Evolutionary conservation across 2,329 filamentous ascomycete species (phyloP), one percentile per base, ranked within the genome.

Genomic region (Dothideomycetes sp.): DNA sequence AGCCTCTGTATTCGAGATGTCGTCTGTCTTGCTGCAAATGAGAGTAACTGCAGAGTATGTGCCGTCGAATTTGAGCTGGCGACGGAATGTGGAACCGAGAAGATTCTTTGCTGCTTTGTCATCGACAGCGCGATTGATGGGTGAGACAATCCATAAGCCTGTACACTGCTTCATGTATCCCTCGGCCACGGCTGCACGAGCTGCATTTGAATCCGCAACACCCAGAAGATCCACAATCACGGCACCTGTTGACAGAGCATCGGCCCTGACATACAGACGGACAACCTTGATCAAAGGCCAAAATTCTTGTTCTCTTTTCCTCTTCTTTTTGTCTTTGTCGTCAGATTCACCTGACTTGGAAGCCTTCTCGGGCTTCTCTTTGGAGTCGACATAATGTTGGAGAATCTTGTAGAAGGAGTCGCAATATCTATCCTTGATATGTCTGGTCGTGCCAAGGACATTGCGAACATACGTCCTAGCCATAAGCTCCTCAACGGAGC

Each of bases 11-110:
- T 68, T 55, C 6, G 62, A 68, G 7, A 80, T 75, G 30, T 80
- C 74, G 51, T 81, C 78, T 0, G 73, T 76, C 51, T 80, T 80
- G 12, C 67, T 71, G 50, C 76, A 80, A 11, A 81, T 73, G 45
- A 80, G 80, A 0, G 73, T 77, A 3, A 79, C 62, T 2, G 60
- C 63, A 5, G 60, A 65, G 40, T 73, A 73, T 0, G 61, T 65
- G 2, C 72, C 70, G 44, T 80, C 76, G 49, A 73, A 73, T 43
- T 76, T 72, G 3, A 80, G 58, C 48, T 80, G 76, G 0, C 69
- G 62, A 49, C 71, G 74, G 59, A 78, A 78, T 0, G 66, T 64
- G 13, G 74, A 64, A 0, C 73, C 74, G 6, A 80, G 59, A 1
- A 80, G 58, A 0, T 63, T 66, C 43, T 73, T 72, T 0, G 75